Base-by-base conservation (phyloP, 1,284 basidiomycete species). In the Pyrrhoderma lamaoense region DNA sequence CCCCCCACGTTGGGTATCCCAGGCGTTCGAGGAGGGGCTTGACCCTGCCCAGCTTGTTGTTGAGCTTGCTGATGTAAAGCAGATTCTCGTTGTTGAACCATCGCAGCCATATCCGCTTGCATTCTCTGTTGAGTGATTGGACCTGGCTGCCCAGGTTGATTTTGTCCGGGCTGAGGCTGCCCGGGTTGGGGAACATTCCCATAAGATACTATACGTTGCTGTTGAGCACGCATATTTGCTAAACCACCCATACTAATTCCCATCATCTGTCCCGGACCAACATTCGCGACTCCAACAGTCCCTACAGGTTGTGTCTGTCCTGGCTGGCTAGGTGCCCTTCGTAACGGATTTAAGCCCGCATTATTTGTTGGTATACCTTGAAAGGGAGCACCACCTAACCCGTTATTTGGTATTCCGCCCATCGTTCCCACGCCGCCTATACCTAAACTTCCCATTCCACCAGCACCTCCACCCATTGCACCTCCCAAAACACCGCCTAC, bases 311-410 rank as follows among this genome's bases (percentile, higher is more conserved):
- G 45, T 39, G 51, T 34, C 19, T 47, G 44, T 21, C 46, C 45
- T 3, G 45, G 36, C 22, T 47, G 45, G 21, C 45, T 47, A n/a
- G 51, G 51, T 16, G 48, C 51, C 16, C 51, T 45, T 9, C 51
- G 45, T 39, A 53, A 39, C 14, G 51, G 40, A 27, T 37, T 53
- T 16, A 43, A 19, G 18, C 34, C 37, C 21, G 35, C 36, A 8
- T 36, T 3, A 16, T n/a, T 18, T 25, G 14, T 14, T 25, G 47
- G 47, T 3, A 49, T 42, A 9, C 38, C 34, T 8, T 51, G 49
- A 22, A 44, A 51, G 7, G 18, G 31, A 19, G 49, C 49, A n/a
- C 49, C 48, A 14, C 23, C 34, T 34, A 44, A 7, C 1, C 16
- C 42, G 3, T 35, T 36, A 11, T 31, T 31, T 11, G 27, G 27